A percentile compares a stretch with the other conserved stretches of the same genome.
Conservation (phyloP, 2,329 filamentous ascomycete species). For the Sclerotinia nivalis region DNA sequence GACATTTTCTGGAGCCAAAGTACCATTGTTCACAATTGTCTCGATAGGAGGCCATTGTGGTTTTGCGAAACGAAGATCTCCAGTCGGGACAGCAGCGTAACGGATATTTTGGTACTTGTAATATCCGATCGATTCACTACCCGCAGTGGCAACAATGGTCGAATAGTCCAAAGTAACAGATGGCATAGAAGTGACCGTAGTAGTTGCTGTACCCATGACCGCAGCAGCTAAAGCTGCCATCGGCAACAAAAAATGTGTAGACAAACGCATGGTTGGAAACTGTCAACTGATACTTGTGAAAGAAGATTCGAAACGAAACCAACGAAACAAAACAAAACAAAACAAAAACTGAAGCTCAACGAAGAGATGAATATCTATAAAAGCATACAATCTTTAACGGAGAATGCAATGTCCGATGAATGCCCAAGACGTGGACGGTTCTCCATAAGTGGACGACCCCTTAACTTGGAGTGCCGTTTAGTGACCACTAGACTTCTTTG, state of each 20-base stretch:
- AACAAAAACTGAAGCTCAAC: not conserved
- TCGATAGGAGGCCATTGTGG: constrained; percentile 43
- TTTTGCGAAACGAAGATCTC: constrained; percentile 41
- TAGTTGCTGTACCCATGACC: not conserved
- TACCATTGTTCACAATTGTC: constrained; percentile 41
- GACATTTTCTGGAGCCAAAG: constrained; percentile 40
- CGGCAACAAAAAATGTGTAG: not conserved
- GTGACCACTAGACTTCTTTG: not conserved
- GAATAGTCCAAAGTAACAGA: constrained; percentile 28
- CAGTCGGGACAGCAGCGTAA: constrained; percentile 42
- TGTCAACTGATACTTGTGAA: not conserved
- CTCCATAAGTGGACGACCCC: not conserved
- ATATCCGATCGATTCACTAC: constrained; percentile 25
- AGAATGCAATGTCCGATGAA: no score
- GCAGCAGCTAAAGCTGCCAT: not conserved
- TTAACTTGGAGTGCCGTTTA: not conserved
- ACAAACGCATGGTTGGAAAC: not conserved
- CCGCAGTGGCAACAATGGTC: constrained; percentile 24
- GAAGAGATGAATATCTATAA: not conserved
- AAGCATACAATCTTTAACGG: not conserved
- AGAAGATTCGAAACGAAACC: not conserved
- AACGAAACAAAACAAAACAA: not conserved
- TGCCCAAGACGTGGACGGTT: not conserved
- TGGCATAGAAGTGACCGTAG: not conserved
- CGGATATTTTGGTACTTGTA: constrained; percentile 42